phyloP scores from a whole-genome alignment of 2,329 filamentous ascomycete species.

The Pseudocercospora fuligena region DNA sequence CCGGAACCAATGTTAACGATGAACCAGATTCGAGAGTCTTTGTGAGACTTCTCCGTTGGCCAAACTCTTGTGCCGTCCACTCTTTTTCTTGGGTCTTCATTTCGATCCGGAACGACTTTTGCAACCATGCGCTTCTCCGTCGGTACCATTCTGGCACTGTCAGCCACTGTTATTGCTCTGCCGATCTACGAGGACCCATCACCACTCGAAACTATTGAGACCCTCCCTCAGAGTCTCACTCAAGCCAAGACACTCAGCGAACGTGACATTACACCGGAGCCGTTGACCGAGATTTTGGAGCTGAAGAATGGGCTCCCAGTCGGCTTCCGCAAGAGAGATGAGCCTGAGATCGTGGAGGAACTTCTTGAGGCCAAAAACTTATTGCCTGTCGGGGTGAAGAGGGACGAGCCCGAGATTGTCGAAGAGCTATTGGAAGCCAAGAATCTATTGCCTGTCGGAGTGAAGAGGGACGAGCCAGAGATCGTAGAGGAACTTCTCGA shows the following conservation, averaged over 20 bases:
- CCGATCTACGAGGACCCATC: background rate
- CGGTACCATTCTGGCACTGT: background rate
- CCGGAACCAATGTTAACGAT: background rate
- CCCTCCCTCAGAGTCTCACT: background rate
- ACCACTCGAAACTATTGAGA: background rate
- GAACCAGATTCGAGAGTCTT: background rate
- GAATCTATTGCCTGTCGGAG: too few relatives aligned
- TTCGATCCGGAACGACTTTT: background rate
- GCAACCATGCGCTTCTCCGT: slow-evolving; percentile 6
- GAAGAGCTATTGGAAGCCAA: too few relatives aligned
- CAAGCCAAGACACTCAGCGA: background rate
- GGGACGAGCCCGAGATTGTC: too few relatives aligned
- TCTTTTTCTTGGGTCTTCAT: background rate
- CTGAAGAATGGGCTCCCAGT: background rate
- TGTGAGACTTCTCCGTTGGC: background rate
- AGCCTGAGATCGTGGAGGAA: too few relatives aligned
- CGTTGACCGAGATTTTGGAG: background rate
- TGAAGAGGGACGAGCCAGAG: background rate
- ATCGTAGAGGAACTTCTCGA: background rate
- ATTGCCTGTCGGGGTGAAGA: too few relatives aligned
- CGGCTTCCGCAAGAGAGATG: too few relatives aligned
- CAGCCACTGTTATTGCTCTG: background rate
- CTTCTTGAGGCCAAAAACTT: too few relatives aligned
- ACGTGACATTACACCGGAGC: background rate
- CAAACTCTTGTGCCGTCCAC: background rate